These are phyloP conservation scores for Mycena floridula DNA, from an alignment of 768 basidiomycete species.

Conservation along the genomic window DNA sequence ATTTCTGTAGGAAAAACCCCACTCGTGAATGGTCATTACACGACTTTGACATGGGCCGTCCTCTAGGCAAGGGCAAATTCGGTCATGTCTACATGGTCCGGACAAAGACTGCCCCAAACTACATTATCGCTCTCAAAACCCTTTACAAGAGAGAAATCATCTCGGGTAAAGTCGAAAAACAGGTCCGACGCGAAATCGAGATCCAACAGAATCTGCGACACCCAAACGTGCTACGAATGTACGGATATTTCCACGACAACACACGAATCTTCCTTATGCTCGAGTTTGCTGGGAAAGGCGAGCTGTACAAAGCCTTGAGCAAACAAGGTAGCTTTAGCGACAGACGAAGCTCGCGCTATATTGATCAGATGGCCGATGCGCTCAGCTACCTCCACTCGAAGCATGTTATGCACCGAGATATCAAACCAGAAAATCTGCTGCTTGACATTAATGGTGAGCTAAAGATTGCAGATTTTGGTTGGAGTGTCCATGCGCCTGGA, in stretches of 20 bases:
- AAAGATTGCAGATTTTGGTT: slow-evolving; percentile 98
- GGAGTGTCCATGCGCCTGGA: slow-evolving; percentile 95
- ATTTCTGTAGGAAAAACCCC: slow-evolving; percentile 45
- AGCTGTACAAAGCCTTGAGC: slow-evolving; percentile 92
- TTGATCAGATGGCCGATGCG: slow-evolving; percentile 98
- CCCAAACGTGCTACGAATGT: slow-evolving; percentile 88
- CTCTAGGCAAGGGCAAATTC: slow-evolving; percentile 97
- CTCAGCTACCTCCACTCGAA: slow-evolving; percentile 87
- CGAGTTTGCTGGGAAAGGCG: slow-evolving; percentile 95
- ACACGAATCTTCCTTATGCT: slow-evolving; percentile 98
- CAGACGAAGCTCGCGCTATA: slow-evolving; percentile 81
- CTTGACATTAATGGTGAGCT: slow-evolving; percentile 93
- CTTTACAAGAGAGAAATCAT: slow-evolving; percentile 97
- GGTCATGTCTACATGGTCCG: slow-evolving; percentile 98
- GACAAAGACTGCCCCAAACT: slow-evolving; percentile 81
- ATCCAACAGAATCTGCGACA: slow-evolving; percentile 96
- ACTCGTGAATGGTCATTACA: slow-evolving; percentile 83
- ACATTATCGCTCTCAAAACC: slow-evolving; percentile 95
- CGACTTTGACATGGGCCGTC: slow-evolving; percentile 91
- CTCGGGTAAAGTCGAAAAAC: slow-evolving; percentile 88
- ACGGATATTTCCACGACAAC: slow-evolving; percentile 97
- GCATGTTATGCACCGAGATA: slow-evolving; percentile 98
- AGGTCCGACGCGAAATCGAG: slow-evolving; percentile 95
- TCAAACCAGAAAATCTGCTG: slow-evolving; percentile 97
- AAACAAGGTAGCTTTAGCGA: slow-evolving; percentile 86